Percentiles rank a stretch among this genome's conserved stretches.
These are phyloP conservation scores for Fraxinus americana DNA, from an alignment of 257 asterid genomes.

Conservation along the genomic window DNA sequence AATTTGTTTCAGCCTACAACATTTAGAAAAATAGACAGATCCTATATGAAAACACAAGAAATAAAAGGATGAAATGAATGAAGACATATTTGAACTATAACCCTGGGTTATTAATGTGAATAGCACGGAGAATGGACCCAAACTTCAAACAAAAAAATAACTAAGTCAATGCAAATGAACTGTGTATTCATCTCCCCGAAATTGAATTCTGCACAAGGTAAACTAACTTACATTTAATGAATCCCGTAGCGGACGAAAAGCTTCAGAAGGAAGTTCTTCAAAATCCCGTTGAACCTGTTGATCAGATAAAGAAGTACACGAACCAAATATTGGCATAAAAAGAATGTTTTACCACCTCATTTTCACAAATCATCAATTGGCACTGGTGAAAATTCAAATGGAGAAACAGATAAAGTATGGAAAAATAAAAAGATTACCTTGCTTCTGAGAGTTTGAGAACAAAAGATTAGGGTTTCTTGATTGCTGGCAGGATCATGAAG, in stretches of 20 bases:
- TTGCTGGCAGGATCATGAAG: constrained; percentile 92
- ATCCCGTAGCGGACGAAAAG: constrained; percentile 82
- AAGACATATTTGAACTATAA: neutral
- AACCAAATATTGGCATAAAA: constrained; percentile 19
- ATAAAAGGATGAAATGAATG: neutral
- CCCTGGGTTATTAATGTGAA: neutral
- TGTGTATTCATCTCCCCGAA: constrained; percentile 12
- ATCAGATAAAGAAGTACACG: constrained; percentile 25
- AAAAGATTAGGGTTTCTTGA: constrained; percentile 89
- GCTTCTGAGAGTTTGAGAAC: constrained; percentile 98
- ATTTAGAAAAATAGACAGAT: constrained; percentile 1
- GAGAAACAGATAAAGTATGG: constrained; percentile 3
- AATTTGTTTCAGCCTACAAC: constrained; percentile 1
- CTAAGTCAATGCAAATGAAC: constrained; percentile 8
- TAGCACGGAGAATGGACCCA: constrained; percentile 7
- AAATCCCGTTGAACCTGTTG: constrained; percentile 95
- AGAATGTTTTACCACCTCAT: constrained; percentile 18
- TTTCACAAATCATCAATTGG: constrained; percentile 21
- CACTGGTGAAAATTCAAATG: constrained; percentile 11
- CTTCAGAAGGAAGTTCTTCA: constrained; percentile 98
- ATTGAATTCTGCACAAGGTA: constrained; percentile 12
- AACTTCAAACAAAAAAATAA: constrained; percentile 11
- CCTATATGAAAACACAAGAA: constrained; percentile 12
- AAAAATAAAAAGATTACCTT: constrained; percentile 56
- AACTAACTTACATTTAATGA: constrained; percentile 78